Conservation (phyloP, 1,284 basidiomycete genomes). For the Marasmius tenuissimus region DNA sequence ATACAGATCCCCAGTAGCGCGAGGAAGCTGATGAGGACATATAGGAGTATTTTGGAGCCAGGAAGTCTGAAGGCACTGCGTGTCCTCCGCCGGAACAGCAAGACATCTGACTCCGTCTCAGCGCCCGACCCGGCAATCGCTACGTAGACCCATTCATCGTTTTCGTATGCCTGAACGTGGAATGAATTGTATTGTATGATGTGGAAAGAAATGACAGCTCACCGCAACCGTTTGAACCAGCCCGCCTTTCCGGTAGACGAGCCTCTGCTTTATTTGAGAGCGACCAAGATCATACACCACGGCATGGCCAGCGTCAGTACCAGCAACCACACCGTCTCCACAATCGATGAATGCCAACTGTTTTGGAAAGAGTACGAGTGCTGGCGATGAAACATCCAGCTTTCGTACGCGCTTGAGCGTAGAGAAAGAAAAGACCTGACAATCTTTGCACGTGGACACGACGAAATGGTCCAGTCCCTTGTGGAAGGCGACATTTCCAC, state of each 20-base stretch:
- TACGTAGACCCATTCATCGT: too few species aligned
- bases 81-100: too few species aligned
- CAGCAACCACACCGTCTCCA: background rate
- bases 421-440: slow-evolving; percentile 1
- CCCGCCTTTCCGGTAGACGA: background rate
- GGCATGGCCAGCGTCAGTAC: slow-evolving; percentile 4
- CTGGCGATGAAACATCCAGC: background rate
- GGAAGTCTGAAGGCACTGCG: too few species aligned
- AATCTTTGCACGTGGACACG: background rate
- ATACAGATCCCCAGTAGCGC: too few species aligned
- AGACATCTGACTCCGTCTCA: too few species aligned
- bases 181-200: too few species aligned
- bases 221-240: slow-evolving; percentile 6
- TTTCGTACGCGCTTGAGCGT: background rate
- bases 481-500: background rate
- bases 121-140: too few species aligned
- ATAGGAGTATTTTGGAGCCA: too few species aligned
- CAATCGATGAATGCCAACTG: slow-evolving; percentile 3
- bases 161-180: too few species aligned
- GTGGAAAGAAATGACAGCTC: too few species aligned
- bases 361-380: background rate
- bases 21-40: too few species aligned
- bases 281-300: background rate
- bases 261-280: background rate
- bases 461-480: background rate